phyloP scores from a whole-genome alignment of 2,329 filamentous ascomycete genomes.

The Lecanosticta acicola region DNA sequence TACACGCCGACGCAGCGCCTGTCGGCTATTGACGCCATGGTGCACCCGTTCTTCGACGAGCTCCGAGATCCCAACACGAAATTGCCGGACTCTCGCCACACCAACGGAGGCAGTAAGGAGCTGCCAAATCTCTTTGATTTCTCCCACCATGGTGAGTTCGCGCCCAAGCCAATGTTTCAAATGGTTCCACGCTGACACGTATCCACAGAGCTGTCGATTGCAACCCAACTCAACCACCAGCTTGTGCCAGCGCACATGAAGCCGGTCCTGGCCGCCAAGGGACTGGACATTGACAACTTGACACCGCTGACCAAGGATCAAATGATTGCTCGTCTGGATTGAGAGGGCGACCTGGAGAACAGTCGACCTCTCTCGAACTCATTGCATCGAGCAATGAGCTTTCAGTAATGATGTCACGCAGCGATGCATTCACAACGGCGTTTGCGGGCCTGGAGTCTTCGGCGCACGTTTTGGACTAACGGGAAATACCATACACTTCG shows the following conservation, averaged over 20 bases:
- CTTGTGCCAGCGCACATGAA: constrained; percentile 81
- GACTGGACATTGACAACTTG: constrained; percentile 87
- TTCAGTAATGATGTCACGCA: constrained; percentile 38
- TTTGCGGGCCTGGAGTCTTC: constrained; percentile 27
- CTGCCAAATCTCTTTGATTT: constrained; percentile 90
- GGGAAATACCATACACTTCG: constrained; percentile 13
- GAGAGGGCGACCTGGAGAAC: constrained; percentile 27
- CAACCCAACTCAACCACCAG: constrained; percentile 76
- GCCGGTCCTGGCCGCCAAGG: constrained; percentile 65
- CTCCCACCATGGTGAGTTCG: constrained; percentile 70
- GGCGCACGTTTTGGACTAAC: constrained; percentile 14
- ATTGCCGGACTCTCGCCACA: constrained; percentile 88
- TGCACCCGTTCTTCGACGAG: constrained; percentile 98
- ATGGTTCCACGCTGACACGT: constrained; percentile 8
- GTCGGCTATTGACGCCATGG: constrained; percentile 91
- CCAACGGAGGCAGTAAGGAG: constrained; percentile 71
- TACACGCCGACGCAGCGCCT: constrained; percentile 96
- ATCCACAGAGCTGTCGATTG: constrained; percentile 83
- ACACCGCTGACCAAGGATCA: constrained; percentile 86
- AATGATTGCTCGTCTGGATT: constrained; percentile 97
- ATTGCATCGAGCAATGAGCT: neutral
- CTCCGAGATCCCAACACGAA: constrained; percentile 84
- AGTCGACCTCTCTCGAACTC: neutral
- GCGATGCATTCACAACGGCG: constrained; percentile 30
- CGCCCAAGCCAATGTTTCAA: neutral